Evolutionary conservation across 768 basidiomycete genomes (phyloP), one percentile per base, ranked within the genome.

Genomic region (Boletus sp.): DNA sequence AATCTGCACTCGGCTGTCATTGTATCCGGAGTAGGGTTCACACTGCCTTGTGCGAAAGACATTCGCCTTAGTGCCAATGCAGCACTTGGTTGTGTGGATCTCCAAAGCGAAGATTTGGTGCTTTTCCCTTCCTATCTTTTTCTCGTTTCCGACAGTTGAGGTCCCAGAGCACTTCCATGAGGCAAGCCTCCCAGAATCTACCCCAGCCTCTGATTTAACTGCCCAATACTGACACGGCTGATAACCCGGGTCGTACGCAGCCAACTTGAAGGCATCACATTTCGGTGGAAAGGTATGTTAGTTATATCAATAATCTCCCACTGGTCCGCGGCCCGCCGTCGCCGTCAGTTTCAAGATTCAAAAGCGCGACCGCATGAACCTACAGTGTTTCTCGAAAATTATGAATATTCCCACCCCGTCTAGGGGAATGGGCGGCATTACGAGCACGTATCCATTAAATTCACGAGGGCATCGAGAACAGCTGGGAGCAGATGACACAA

Each of bases 21-120:
- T 44, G 40, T 36, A 45, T 49, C 29, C 11, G 37, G 33, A 15
- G 35, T 33, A 50, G 36, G 24, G 41, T 54, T 52, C 50, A 49
- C 57, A 55, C 46, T 56, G 41, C 47, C 60, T 32, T 58, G 53
- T 55, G 53, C 35, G 57, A 54, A 58, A 46, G 40, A 35, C 47
- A 39, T 44, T 28, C n/a, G 18, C 40, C 29, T 39, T 40, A 33
- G 41, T 41, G 20, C 29, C 49, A 55, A 45, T 50, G 45, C 20
- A 50, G 24, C 28, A 52, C 9, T 42, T 24, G 48, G 51, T 37
- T 42, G 61, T 52, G 53, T 48, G 49, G 54, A 57, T 66, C 52
- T 58, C 46, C 29, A 37, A 40, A 41, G 36, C n/a, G 32, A 58
- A 56, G 41, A 58, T 40, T 15, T 29, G 12, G 33, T 28, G 15